Percentiles rank a stretch among this genome's conserved stretches.
Conservation (phyloP, 2,329 filamentous ascomycete genomes). For the Beauveria pseudobassiana region DNA sequence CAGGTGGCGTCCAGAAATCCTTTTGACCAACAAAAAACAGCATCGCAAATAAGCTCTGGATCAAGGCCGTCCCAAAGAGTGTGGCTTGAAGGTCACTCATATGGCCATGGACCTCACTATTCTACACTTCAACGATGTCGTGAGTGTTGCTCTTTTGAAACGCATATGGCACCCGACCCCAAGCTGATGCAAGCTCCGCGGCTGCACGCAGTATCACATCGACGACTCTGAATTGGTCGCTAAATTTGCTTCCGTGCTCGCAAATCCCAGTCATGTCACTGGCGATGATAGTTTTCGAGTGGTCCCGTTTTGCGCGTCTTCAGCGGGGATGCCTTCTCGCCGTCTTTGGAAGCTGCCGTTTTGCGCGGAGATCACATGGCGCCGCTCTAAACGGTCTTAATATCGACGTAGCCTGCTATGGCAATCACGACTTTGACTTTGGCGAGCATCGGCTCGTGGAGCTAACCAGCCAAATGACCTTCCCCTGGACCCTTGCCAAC, state of each 20-base stretch:
- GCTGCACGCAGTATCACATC: constrained; percentile 10
- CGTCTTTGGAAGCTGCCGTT: constrained; percentile 13
- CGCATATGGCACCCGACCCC: background rate
- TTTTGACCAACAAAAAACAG: background rate
- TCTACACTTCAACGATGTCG: constrained; percentile 13
- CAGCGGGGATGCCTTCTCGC: constrained; percentile 15
- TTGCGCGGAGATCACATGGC: constrained; percentile 14
- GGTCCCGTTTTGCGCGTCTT: constrained; percentile 7
- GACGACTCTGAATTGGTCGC: constrained; percentile 7
- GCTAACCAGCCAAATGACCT: background rate
- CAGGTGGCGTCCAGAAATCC: background rate
- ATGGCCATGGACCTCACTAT: background rate
- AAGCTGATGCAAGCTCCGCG: background rate
- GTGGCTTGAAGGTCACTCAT: background rate
- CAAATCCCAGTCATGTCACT: background rate
- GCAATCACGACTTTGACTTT: constrained; percentile 15
- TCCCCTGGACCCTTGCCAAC: constrained; percentile 15
- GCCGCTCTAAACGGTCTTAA: constrained; percentile 6
- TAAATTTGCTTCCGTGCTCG: constrained; percentile 10
- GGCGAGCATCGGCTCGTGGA: constrained; percentile 9
- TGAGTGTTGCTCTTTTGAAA: background rate
- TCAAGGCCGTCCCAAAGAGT: too few relatives aligned
- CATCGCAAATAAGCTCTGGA: background rate
- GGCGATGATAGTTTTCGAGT: background rate
- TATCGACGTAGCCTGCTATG: constrained; percentile 13